phyloP scores from a whole-genome alignment of 495 filamentous ascomycete species.

The Geopyxis carbonaria region DNA sequence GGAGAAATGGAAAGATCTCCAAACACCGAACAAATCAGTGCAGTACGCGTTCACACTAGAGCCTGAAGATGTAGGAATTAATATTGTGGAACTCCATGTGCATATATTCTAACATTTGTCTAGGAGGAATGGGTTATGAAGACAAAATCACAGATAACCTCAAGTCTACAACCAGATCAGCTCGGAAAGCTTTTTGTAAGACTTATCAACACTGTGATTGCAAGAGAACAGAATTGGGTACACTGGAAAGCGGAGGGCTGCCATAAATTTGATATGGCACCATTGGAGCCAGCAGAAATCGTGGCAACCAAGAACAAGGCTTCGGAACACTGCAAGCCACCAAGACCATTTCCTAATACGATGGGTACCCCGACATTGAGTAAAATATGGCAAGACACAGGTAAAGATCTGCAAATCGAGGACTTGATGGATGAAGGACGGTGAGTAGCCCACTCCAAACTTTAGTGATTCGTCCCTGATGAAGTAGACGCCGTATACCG shows the following conservation, averaged over 20 bases:
- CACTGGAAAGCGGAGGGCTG: conserved; percentile 94
- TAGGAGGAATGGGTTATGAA: conserved; percentile 56
- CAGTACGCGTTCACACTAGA: conserved; percentile 58
- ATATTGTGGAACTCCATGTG: background rate
- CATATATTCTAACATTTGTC: conserved; percentile 5
- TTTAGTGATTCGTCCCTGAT: conserved; percentile 5
- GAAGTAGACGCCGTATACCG: conserved; percentile 36
- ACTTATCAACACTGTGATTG: conserved; percentile 87
- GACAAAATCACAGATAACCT: conserved; percentile 55
- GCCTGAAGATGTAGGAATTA: conserved; percentile 57
- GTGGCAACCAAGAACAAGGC: conserved; percentile 46
- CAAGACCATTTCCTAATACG: conserved; percentile 45
- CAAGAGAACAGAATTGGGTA: conserved; percentile 94
- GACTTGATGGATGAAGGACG: conserved; percentile 41
- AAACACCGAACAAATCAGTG: conserved; percentile 59
- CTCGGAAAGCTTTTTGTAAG: conserved; percentile 86
- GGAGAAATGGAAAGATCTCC: conserved; percentile 50
- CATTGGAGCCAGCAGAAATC: conserved; percentile 48
- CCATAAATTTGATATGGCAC: conserved; percentile 59
- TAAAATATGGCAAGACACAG: conserved; percentile 50
- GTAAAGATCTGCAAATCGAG: conserved; percentile 36
- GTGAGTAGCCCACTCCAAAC: conserved; percentile 22
- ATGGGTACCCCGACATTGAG: conserved; percentile 55
- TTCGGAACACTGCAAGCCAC: conserved; percentile 45
- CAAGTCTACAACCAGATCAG: conserved; percentile 58